Evolutionary conservation across 805 yeast genomes (phyloP).

Genomic region (Candida hungchunana): DNA sequence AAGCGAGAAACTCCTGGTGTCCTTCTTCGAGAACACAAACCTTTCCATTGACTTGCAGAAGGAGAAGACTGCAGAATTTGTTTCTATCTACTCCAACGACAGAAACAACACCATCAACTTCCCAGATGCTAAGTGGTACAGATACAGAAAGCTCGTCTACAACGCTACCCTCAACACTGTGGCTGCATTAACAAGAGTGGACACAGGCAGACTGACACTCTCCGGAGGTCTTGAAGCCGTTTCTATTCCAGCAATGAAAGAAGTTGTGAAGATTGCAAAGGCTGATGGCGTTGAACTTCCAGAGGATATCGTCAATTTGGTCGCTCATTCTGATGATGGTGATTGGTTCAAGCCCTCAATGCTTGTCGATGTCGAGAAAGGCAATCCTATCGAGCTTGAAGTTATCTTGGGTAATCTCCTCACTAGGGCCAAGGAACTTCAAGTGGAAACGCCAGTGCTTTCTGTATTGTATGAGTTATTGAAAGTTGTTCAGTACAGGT

Average conservation of each 20-base stretch:
- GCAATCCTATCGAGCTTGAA: conserved; percentile 67
- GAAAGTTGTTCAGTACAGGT: conserved; percentile 55
- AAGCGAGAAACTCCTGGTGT: conserved; percentile 42
- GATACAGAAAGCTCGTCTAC: conserved; percentile 68
- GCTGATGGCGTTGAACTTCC: conserved; percentile 61
- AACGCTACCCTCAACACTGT: conserved; percentile 64
- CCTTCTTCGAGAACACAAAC: conserved; percentile 43
- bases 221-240: conserved; percentile 40
- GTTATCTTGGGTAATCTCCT: conserved; percentile 66
- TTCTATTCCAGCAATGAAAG: conserved; percentile 60
- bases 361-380: conserved; percentile 65
- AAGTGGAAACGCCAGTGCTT: conserved; percentile 55
- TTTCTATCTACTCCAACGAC: conserved; percentile 42
- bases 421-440: conserved; percentile 43
- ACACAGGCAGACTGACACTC: conserved; percentile 48
- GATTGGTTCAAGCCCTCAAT: conserved; percentile 64
- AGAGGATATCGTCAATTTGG: conserved; percentile 40
- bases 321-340: conserved; percentile 56
- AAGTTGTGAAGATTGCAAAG: conserved; percentile 59
- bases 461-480: conserved; percentile 54
- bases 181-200: conserved; percentile 55
- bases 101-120: conserved; percentile 38
- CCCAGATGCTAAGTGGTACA: conserved; percentile 42
- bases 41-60: conserved; percentile 24
- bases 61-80: conserved; percentile 39